These are phyloP conservation scores for Phytophthora macrochlamydospora DNA, from an alignment of 352 stramenopile species.

Conservation along the genomic window DNA sequence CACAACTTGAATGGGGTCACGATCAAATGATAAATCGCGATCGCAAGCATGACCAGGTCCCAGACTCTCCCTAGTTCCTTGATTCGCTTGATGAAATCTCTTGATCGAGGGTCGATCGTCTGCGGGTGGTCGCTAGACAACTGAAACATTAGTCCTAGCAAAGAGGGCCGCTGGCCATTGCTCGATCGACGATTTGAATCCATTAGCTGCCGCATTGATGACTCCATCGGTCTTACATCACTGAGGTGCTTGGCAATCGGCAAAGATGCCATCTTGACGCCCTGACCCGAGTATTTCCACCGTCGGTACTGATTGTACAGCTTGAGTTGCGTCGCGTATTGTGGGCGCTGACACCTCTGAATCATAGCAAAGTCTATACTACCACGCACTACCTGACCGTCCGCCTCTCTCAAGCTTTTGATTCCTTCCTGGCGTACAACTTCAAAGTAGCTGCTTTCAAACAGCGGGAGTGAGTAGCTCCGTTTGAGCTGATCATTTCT, in stretches of 20 bases:
- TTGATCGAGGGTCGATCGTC: constrained; percentile 24
- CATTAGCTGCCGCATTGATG: constrained; percentile 18
- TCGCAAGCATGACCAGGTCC: constrained; percentile 53
- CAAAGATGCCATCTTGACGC: not conserved
- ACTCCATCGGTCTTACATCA: not conserved
- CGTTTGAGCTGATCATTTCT: constrained; percentile 29
- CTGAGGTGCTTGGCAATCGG: not conserved
- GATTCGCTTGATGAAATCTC: constrained; percentile 47
- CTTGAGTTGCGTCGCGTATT: constrained; percentile 54
- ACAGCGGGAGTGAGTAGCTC: constrained; percentile 56
- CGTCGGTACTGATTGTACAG: constrained; percentile 46
- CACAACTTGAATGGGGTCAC: constrained; percentile 64
- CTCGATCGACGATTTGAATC: constrained; percentile 10
- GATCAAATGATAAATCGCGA: constrained; percentile 50
- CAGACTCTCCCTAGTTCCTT: constrained; percentile 48
- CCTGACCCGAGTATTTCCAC: constrained; percentile 31
- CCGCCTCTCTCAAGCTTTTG: not conserved
- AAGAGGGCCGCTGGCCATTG: constrained; percentile 8
- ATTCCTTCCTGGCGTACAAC: constrained; percentile 8
- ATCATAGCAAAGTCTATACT: constrained; percentile 68
- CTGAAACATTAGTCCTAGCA: constrained; percentile 11
- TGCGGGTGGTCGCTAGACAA: constrained; percentile 17
- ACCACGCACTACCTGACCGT: constrained; percentile 8
- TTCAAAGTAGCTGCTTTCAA: constrained; percentile 49
- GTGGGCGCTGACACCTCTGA: constrained; percentile 59